Evolutionary conservation across 2,329 filamentous ascomycete genomes (phyloP), one percentile per base, ranked within the genome.

Genomic region (Fusarium tjaetaba): DNA sequence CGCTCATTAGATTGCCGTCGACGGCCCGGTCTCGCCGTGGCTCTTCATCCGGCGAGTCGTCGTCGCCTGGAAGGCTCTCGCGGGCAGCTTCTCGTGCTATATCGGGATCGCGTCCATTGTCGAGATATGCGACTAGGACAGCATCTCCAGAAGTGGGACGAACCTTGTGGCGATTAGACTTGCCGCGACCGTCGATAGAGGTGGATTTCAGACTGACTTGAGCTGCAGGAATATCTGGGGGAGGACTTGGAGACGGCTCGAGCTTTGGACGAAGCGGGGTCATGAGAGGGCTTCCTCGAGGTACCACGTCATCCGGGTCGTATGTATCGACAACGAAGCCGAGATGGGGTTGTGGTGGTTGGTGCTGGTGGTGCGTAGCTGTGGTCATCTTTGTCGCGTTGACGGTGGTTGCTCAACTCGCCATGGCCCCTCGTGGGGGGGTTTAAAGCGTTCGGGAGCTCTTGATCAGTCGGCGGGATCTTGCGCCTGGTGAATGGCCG

Each of bases 111-210:
- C 90, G 90, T 77, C 90, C 89, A 78, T 86, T 88, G 76, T 85
- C 89, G 84, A 95, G 87, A 80, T 87, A 85, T 65, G 85, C 83
- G 71, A 96, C 87, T 81, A 96, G 86, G 72, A 94, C 90, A 75
- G 86, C 89, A 87, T 93, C 90, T 76, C 88, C 89, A 79, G 88
- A 88, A 76, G 84, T 89, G 46, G 88, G 85, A 73, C 82, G 85
- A 70, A 86, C 82, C 87, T 89, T 90, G 77, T 80, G 84, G 73
- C 82, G 83, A 86, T 85, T 82, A 85, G 85, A 86, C 79, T 84
- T 85, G 80, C 81, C 80, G 88, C 87, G 76, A 86, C 75, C 74
- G 78, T 77, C 77, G 78, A 66, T 63, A 51, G 71, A 79, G 74
- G 65, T 72, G 76, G 77, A 70, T 72, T 73, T 77, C 60, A 77